Conservation (phyloP, 202 grass and related monocot genomes). For the Alloteropsis angusta region DNA sequence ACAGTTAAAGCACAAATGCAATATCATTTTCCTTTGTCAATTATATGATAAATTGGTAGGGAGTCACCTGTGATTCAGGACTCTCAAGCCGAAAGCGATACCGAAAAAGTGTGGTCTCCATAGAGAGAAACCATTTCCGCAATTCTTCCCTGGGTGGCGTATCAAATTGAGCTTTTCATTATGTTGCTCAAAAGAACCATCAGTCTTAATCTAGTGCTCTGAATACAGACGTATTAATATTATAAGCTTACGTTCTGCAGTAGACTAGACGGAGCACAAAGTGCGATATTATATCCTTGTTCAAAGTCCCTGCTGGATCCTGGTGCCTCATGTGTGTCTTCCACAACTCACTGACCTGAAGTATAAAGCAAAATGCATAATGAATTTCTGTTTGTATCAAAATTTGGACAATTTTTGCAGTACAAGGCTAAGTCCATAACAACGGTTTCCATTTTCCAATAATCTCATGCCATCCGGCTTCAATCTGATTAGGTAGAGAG, state of each 20-base stretch:
- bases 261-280: conserved; percentile 94
- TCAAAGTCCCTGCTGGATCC: conserved; percentile 67
- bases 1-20: conserved; percentile 17
- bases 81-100: conserved; percentile 73
- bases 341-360: conserved; percentile 67
- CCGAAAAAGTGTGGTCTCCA: conserved; percentile 76
- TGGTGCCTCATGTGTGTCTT: conserved; percentile 77
- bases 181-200: conserved; percentile 16
- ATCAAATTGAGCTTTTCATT: conserved; percentile 4
- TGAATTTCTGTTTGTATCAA: background rate
- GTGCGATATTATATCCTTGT: conserved; percentile 97
- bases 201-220: background rate
- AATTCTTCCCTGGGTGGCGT: conserved; percentile 59
- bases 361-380: background rate
- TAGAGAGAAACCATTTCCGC: conserved; percentile 96
- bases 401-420: background rate
- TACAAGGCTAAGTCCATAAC: background rate
- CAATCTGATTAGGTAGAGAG: background rate
- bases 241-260: conserved; percentile 76
- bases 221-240: background rate
- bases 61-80: conserved; percentile 70
- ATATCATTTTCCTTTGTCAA: background rate
- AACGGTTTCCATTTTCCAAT: background rate
- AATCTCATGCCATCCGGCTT: background rate
- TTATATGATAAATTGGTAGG: background rate